These are phyloP conservation scores for Saposhnikovia divaricata DNA, from an alignment of 129 eudicot species.

Conservation along the genomic window DNA sequence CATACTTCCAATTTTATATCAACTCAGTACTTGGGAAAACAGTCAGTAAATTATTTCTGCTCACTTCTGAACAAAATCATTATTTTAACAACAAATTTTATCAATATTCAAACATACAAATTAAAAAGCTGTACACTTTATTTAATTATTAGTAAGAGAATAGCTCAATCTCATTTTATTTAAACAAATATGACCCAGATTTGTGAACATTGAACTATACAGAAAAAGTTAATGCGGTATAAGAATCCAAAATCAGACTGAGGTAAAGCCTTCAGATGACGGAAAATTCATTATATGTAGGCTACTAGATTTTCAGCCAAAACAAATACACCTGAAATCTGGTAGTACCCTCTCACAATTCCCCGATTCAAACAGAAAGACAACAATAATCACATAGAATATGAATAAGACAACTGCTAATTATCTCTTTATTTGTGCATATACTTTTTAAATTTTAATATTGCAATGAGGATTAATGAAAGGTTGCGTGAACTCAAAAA, in stretches of 20 bases:
- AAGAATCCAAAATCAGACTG: background rate
- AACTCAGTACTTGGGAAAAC: background rate
- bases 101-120: background rate
- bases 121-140: background rate
- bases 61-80: background rate
- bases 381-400: background rate
- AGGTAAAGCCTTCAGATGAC: background rate
- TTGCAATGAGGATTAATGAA: background rate
- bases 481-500: background rate
- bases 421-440: background rate
- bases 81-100: background rate
- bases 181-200: background rate
- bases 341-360: background rate
- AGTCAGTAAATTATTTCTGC: background rate
- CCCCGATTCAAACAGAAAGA: background rate
- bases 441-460: background rate
- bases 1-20: background rate
- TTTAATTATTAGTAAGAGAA: too few species aligned
- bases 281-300: background rate
- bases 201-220: background rate
- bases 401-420: background rate
- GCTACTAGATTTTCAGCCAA: background rate
- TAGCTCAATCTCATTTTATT: background rate
- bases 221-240: background rate
- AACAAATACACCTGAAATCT: background rate